Conservation (phyloP, 2,329 filamentous ascomycete species). For the Cylindrodendrum hubeiense region DNA sequence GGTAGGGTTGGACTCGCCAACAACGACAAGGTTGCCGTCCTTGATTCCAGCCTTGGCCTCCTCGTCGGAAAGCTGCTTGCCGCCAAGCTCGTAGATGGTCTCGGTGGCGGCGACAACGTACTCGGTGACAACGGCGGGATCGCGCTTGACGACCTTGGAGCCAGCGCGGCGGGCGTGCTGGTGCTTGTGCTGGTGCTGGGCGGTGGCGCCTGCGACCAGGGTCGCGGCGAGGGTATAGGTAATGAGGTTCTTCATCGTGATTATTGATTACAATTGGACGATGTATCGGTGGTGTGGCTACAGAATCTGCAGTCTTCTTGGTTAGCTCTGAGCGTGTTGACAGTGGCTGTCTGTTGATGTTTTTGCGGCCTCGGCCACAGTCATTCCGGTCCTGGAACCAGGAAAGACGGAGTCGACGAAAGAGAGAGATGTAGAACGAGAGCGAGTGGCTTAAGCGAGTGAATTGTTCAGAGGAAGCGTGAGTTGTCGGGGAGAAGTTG, state of each 20-base stretch:
- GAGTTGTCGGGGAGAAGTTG: background rate
- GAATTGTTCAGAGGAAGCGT: background rate
- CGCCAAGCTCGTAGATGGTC: slow-evolving; percentile 79
- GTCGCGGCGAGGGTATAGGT: slow-evolving; percentile 65
- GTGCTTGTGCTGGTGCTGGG: slow-evolving; percentile 73
- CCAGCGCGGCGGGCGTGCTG: slow-evolving; percentile 69
- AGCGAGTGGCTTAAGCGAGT: slow-evolving; percentile 4
- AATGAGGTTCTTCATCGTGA: slow-evolving; percentile 63
- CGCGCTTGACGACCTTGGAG: slow-evolving; percentile 62
- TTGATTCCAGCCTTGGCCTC: slow-evolving; percentile 80
- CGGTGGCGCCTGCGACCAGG: slow-evolving; percentile 64
- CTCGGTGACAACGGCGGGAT: slow-evolving; percentile 60
- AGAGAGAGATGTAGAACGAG: background rate
- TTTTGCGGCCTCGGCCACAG: slow-evolving; percentile 5
- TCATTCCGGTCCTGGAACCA: background rate
- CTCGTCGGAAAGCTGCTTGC: slow-evolving; percentile 68
- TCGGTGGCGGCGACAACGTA: slow-evolving; percentile 72
- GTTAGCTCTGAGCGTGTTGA: slow-evolving; percentile 33
- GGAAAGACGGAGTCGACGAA: slow-evolving; percentile 4
- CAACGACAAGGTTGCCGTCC: slow-evolving; percentile 76
- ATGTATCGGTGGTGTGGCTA: slow-evolving; percentile 29
- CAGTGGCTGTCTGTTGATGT: slow-evolving; percentile 1
- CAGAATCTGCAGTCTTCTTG: slow-evolving; percentile 28
- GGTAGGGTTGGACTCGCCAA: slow-evolving; percentile 69
- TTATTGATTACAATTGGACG: slow-evolving; percentile 3